phyloP scores from a whole-genome alignment of 495 filamentous ascomycete species.

The Coniosporium apollinis region DNA sequence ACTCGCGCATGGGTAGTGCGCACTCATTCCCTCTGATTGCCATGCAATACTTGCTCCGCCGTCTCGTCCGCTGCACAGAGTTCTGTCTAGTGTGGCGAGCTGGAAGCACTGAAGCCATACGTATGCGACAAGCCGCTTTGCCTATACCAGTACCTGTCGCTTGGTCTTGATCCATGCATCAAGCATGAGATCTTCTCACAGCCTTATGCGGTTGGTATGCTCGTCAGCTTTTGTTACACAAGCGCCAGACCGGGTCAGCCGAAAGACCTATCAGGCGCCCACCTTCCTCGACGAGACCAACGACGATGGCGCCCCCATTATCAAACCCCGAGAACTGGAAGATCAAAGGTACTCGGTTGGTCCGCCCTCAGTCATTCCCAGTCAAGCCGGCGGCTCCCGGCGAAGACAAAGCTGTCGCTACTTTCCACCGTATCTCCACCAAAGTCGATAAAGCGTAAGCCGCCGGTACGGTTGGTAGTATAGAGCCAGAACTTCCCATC shows the following conservation, averaged over 20 bases:
- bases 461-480: too few relatives aligned
- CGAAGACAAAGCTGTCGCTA: too few relatives aligned
- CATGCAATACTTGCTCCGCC: constrained; percentile 66
- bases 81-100: constrained; percentile 78
- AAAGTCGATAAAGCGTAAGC: too few relatives aligned
- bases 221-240: constrained; percentile 67
- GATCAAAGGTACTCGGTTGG: too few relatives aligned
- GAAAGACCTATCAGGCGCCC: too few relatives aligned
- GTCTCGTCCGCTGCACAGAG: constrained; percentile 68
- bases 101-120: constrained; percentile 83
- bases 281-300: too few relatives aligned
- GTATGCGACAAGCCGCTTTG: constrained; percentile 72
- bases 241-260: constrained; percentile 32
- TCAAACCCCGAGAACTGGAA: too few relatives aligned
- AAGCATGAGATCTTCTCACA: constrained; percentile 71
- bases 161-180: constrained; percentile 70
- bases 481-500: too few relatives aligned
- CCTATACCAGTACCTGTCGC: constrained; percentile 79
- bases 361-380: too few relatives aligned
- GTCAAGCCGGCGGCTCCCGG: too few relatives aligned
- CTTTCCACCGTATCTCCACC: too few relatives aligned
- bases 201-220: constrained; percentile 70
- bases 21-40: constrained; percentile 52
- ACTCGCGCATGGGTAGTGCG: background rate
- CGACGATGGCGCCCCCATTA: too few relatives aligned